Base-by-base conservation (phyloP, 2,329 filamentous ascomycete species). In the Botrytis pseudocinerea region DNA sequence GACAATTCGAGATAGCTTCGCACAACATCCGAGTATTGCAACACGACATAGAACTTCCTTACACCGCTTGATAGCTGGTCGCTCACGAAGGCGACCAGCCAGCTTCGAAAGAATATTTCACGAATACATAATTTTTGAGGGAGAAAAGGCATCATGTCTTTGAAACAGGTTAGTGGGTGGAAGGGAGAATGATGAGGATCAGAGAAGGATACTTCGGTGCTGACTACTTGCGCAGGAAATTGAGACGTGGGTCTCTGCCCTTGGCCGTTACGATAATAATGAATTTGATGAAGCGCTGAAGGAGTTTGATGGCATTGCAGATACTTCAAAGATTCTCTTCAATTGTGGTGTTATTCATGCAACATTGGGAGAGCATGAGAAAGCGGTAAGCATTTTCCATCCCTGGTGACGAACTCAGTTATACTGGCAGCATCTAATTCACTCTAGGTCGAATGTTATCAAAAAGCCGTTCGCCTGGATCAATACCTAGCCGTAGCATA, bases 261-360 rank as follows among this genome's bases (percentile, higher is more conserved):
- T 99, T 72, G 90, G 86, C 79, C 91, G 92, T 81, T 99, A 99
- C 85, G 96, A 99, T 84, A 96, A 95, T 84, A 97, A 97, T 84
- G 94, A 99, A 81, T 98, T 97, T 83, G 95, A 98, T 80, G 92
- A 95, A 77, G 91, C 96, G 42, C 85, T 98, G 76, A 89, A 87
- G 78, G 89, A 93, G 75, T 98, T 99, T 81, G 92, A 93, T 76
- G 89, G 87, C 78, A 97, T 99, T 80, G 88, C 92, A 75, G 96
- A 98, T 82, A 99, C 96, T 0, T 98, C 96, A 78, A 98, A 97
- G 86, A 99, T 99, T 76, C 87, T 97, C 75, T 99, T 99, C 87
- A 99, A 99, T 81, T 97, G 95, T 83, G 96, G 96, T 78, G 95
- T 99, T 57, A 98, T 99, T 79, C 93, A 98, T 85, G 96, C 96